A percentile compares a stretch with the other conserved stretches of the same genome.
phyloP scores from a whole-genome alignment of 176 grass and related monocot genomes.

The Rhynchospora breviuscula region DNA sequence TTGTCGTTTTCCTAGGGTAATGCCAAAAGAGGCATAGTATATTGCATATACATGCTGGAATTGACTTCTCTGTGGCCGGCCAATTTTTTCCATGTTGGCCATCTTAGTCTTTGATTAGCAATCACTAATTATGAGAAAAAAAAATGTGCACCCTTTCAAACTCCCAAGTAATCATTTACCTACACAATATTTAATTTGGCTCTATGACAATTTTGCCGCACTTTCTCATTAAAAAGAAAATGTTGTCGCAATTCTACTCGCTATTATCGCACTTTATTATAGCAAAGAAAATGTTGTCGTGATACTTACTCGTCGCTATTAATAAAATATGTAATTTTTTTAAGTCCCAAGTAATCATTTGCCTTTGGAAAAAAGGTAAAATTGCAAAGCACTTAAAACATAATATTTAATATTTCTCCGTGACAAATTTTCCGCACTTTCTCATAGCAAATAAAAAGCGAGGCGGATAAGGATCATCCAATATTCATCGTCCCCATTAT shows the following conservation, averaged over 20 bases:
- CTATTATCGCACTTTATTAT: not conserved
- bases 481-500: no score
- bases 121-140: conserved; percentile 8
- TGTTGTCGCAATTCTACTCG: not conserved
- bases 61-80: conserved; percentile 6
- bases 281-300: no score
- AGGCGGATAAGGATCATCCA: no score
- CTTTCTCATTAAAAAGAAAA: not conserved
- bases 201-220: not conserved
- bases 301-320: no score
- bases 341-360: no score
- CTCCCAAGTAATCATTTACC: not conserved
- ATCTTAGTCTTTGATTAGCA: not conserved
- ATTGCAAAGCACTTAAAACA: no score
- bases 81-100: not conserved
- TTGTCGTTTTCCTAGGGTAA: not conserved
- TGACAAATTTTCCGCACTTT: no score
- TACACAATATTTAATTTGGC: not conserved
- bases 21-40: not conserved
- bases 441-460: no score
- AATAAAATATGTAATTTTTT: no score
- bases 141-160: not conserved
- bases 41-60: not conserved
- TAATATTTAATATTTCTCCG: no score
- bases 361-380: no score